A percentile compares a stretch with the other conserved stretches of the same genome.
These are phyloP conservation scores for Pseudozyma thailandica DNA, from an alignment of 1,284 basidiomycete genomes.

Conservation along the genomic window DNA sequence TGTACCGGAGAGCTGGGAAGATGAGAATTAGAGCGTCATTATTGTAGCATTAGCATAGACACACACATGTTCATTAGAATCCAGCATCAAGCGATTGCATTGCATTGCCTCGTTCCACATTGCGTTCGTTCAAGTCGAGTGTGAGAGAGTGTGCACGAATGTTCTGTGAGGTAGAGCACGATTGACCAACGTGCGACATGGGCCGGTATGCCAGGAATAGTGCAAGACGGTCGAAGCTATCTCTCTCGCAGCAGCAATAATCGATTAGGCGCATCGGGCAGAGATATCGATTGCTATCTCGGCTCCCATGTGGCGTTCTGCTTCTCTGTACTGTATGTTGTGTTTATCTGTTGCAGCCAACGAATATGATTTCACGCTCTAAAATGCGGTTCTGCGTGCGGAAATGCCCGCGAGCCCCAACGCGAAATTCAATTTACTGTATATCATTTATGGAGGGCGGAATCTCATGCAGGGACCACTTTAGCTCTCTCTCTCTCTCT, in stretches of 20 bases:
- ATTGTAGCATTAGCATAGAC: too few species aligned
- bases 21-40: constrained; percentile 12
- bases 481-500: too few species aligned
- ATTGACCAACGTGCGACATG: not conserved
- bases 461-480: constrained; percentile 3
- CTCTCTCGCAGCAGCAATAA: too few species aligned
- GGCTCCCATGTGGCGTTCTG: not conserved
- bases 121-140: not conserved
- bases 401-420: not conserved
- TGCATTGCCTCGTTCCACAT: not conserved
- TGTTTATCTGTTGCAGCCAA: not conserved
- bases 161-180: too few species aligned
- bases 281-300: not conserved
- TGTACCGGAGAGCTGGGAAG: constrained; percentile 47
- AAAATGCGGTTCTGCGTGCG: not conserved
- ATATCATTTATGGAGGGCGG: not conserved
- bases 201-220: not conserved
- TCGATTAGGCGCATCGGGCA: too few species aligned
- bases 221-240: too few species aligned
- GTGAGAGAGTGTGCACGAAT: not conserved
- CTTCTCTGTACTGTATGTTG: not conserved
- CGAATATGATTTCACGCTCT: constrained; percentile 17
- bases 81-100: constrained; percentile 1
- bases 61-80: not conserved
- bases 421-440: not conserved